These are phyloP conservation scores for Guadua angustifolia DNA, from an alignment of 176 grass and related monocot genomes.

Conservation along the genomic window DNA sequence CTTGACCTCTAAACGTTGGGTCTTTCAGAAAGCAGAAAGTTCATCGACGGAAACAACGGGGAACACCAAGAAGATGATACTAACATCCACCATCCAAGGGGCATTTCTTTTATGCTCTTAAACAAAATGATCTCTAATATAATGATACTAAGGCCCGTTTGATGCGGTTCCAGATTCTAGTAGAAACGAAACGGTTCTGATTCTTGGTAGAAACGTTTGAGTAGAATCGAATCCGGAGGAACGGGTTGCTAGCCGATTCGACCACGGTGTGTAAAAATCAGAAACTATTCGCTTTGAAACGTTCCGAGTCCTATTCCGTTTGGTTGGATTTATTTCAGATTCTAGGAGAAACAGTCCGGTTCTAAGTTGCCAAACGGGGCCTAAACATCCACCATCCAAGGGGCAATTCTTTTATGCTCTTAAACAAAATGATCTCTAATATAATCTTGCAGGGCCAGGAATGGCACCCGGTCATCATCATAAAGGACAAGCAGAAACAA, in stretches of 20 bases:
- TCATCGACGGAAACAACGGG: constrained; percentile 31
- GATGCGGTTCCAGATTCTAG: no score
- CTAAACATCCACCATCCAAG: background rate
- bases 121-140: background rate
- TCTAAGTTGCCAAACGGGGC: no score
- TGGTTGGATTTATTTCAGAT: no score
- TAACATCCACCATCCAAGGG: background rate
- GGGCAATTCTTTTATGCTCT: constrained; percentile 23
- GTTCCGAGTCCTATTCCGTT: no score
- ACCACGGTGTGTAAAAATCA: no score
- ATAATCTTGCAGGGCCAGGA: background rate
- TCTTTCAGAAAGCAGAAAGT: constrained; percentile 25
- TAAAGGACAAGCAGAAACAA: constrained; percentile 36
- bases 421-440: background rate
- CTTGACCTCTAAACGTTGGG: background rate
- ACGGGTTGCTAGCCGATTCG: no score
- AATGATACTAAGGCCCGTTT: no score
- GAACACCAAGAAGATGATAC: constrained; percentile 40
- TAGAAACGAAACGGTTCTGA: no score
- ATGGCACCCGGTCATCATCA: constrained; percentile 22
- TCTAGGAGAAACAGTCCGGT: no score
- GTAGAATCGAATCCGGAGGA: no score
- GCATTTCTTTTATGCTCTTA: constrained; percentile 17
- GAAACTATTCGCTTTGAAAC: no score
- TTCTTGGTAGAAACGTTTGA: no score